These are phyloP conservation scores for Suillus subaureus DNA, from an alignment of 768 basidiomycete genomes.

Conservation along the genomic window DNA sequence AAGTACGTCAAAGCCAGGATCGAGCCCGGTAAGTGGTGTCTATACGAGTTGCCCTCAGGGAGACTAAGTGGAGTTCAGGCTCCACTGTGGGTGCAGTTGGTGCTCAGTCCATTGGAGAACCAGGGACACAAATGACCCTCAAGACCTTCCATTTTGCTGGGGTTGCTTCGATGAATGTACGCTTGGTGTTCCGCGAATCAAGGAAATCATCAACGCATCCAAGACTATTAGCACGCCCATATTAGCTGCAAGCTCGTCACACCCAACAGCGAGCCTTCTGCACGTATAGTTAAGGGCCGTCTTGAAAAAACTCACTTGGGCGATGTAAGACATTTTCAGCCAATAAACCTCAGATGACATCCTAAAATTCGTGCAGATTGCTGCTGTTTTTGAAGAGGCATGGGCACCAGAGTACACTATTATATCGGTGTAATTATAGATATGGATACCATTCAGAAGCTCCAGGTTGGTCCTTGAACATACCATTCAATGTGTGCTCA, in stretches of 20 bases:
- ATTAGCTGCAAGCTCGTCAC: conserved; percentile 95
- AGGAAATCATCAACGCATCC: conserved; percentile 99
- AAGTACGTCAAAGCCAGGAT: conserved; percentile 96
- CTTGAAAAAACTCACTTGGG: conserved; percentile 93
- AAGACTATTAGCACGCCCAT: conserved; percentile 97
- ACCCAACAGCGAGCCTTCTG: conserved; percentile 85
- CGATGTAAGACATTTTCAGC: conserved; percentile 59
- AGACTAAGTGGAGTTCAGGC: conserved; percentile 44
- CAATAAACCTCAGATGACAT: background rate
- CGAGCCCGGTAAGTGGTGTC: conserved; percentile 70
- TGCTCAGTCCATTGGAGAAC: conserved; percentile 98
- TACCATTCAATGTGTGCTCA: background rate
- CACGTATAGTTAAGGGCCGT: conserved; percentile 95
- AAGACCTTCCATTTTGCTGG: conserved; percentile 99
- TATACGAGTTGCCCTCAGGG: background rate
- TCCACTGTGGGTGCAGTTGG: conserved; percentile 99
- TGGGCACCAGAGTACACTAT: conserved; percentile 92
- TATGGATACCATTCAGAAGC: conserved; percentile 79
- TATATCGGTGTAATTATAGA: conserved; percentile 95
- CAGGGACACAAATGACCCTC: conserved; percentile 98
- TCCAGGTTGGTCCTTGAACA: conserved; percentile 60
- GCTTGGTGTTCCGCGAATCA: conserved; percentile 98
- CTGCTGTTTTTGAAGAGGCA: conserved; percentile 91
- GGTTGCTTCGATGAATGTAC: conserved; percentile 99
- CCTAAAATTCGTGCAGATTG: conserved; percentile 56